Evolutionary conservation across 169 alveolate species (phyloP).

Genomic region (Cryptosporidium sp.): DNA sequence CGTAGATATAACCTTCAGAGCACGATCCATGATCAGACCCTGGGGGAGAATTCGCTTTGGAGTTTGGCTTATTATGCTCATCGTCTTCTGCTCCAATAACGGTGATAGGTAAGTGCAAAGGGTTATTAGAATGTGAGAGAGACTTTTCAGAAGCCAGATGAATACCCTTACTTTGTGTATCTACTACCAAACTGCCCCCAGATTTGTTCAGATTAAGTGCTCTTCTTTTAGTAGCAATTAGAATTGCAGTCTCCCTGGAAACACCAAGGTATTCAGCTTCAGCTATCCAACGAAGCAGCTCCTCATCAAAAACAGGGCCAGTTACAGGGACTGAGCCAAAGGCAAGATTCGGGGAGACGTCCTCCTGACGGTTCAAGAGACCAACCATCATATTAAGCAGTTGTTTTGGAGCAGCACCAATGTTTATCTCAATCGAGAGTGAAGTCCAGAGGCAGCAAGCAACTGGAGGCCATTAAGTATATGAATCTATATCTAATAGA

Average conservation of each 20-base stretch:
- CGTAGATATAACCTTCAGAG: background rate
- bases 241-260: conserved; percentile 68
- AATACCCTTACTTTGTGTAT: background rate
- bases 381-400: conserved; percentile 60
- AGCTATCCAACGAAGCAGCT: conserved; percentile 73
- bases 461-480: conserved; percentile 32
- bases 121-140: background rate
- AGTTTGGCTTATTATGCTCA: background rate
- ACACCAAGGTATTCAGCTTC: conserved; percentile 74
- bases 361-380: conserved; percentile 38
- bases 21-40: background rate
- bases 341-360: conserved; percentile 1
- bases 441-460: conserved; percentile 23
- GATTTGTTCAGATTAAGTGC: conserved; percentile 40
- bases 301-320: conserved; percentile 40
- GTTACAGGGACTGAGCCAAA: background rate
- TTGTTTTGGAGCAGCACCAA: conserved; percentile 3
- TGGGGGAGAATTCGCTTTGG: background rate
- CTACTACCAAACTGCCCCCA: background rate
- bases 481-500: conserved; percentile 26
- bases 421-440: conserved; percentile 1
- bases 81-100: background rate
- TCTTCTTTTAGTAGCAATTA: conserved; percentile 69
- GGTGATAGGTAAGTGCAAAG: background rate
- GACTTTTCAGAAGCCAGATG: background rate